Conservation (phyloP, 2,329 filamentous ascomycete genomes). For the Colletotrichum horii region DNA sequence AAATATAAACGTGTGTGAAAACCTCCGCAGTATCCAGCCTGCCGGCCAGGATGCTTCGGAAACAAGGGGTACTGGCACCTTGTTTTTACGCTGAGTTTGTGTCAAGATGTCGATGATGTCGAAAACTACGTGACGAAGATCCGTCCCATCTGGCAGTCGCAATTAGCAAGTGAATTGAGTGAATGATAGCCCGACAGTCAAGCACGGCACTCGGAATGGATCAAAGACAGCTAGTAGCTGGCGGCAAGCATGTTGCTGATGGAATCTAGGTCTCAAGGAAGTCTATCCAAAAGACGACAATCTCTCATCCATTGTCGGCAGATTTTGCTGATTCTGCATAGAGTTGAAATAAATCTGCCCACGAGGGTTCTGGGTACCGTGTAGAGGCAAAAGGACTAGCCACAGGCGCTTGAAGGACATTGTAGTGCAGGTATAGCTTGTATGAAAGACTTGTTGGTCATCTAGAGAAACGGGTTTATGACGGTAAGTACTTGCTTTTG, state of each 20-base stretch:
- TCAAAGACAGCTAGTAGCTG: neutral
- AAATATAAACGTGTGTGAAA: rapidly evolving
- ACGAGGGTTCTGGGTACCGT: too few species aligned
- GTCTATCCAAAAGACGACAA: neutral
- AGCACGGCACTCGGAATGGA: neutral
- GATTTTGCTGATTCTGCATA: too few species aligned
- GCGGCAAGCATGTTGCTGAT: neutral
- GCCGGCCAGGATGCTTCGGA: neutral
- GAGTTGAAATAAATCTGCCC: too few species aligned
- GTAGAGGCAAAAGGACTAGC: neutral
- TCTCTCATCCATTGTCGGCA: neutral
- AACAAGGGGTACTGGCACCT: rapidly evolving
- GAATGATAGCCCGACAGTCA: rapidly evolving
- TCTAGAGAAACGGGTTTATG: neutral
- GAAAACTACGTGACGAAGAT: neutral
- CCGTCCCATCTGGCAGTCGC: neutral
- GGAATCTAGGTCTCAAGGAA: rapidly evolving
- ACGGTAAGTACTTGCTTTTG: rapidly evolving
- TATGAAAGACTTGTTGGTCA: rapidly evolving
- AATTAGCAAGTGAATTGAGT: rapidly evolving
- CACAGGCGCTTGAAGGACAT: rapidly evolving
- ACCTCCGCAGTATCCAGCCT: neutral
- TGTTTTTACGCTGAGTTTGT: neutral
- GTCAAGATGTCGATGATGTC: neutral
- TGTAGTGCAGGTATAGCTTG: neutral